phyloP scores from a whole-genome alignment of 202 grass and related monocot species.

The Hordeum pubiflorum region DNA sequence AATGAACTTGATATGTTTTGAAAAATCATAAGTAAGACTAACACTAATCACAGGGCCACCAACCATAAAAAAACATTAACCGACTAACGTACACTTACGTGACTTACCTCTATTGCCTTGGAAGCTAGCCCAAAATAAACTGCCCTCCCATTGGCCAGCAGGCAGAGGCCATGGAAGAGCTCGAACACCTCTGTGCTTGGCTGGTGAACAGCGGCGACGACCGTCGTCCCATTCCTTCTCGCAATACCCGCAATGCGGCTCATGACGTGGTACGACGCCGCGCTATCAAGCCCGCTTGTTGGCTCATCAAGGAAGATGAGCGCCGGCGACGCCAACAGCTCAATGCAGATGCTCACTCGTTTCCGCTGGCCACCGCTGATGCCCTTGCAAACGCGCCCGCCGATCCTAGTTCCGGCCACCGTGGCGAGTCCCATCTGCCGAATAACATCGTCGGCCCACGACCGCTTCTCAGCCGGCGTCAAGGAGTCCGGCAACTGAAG shows the following conservation, averaged over 20 bases:
- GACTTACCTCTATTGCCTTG: slow-evolving; percentile 25
- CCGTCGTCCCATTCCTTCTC: slow-evolving; percentile 32
- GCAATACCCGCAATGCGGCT: slow-evolving; percentile 34
- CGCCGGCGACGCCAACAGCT: slow-evolving; percentile 35
- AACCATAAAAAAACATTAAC: no score
- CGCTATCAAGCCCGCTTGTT: slow-evolving; percentile 55
- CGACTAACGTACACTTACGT: no score
- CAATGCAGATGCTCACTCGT: slow-evolving; percentile 43
- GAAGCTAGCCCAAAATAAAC: slow-evolving; percentile 55
- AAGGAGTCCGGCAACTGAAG: slow-evolving; percentile 46
- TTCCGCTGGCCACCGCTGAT: slow-evolving; percentile 44
- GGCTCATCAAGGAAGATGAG: slow-evolving; percentile 50
- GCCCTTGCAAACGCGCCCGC: slow-evolving; percentile 35
- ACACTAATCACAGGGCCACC: no score
- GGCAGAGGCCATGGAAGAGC: slow-evolving; percentile 48
- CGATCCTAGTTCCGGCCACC: slow-evolving; percentile 21
- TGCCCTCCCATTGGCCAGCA: slow-evolving; percentile 36
- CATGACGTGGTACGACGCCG: slow-evolving; percentile 53
- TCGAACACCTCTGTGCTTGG: slow-evolving; percentile 50
- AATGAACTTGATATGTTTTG: not conserved
- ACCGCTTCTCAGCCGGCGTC: slow-evolving; percentile 19
- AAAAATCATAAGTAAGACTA: no score
- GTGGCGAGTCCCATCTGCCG: slow-evolving; percentile 29
- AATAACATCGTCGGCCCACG: slow-evolving; percentile 26
- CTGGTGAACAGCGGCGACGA: slow-evolving; percentile 53